Evolutionary conservation across 1,284 basidiomycete genomes (phyloP), one percentile per base, ranked within the genome.

Genomic region (Microbotryomycetes sp.): DNA sequence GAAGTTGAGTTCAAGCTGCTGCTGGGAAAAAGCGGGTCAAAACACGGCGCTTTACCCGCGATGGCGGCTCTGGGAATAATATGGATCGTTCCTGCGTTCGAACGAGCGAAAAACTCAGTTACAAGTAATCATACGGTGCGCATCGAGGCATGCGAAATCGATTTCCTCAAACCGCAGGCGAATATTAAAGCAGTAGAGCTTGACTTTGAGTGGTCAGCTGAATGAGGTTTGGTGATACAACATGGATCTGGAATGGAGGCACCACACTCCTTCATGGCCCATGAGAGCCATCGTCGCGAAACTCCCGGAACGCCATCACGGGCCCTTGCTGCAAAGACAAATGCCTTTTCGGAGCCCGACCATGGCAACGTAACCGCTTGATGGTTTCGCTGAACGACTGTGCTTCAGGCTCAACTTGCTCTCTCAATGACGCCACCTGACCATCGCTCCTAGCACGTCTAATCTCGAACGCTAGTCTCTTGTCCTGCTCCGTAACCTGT

Each of bases 51-150:
- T 55, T 50, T 76, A 7, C 74, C 74, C 0, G 74, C 70, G 23
- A 65, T 75, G 62, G 70, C 74, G 14, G 62, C 71, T 0, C 69
- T 74, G 1, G 74, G 75, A 4, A 70, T 74, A 66, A 64, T 68
- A 32, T 76, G 75, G 75, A 65, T 76, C 62, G 73, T 76, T 30
- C 75, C 75, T 0, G 60, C 70, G 0, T 76, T 76, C 54, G 74
- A 76, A 45, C 69, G 69, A 19, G 66, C 68, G 0, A 28, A 12
- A 4, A 14, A 19, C 64, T 62, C 5, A n/a, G 48, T 42, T 47
- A 5, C 22, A 19, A 46, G 47, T 4, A 19, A 14, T 6, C 19
- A 15, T 19, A 48, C 63, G 56, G 66, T 71, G 55, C 68, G 69
- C 65, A 70, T 73, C 61, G 72, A 73, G 49, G 61, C 61, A 31